Evolutionary conservation across 768 basidiomycete species (phyloP), one percentile per base, ranked within the genome.

Genomic region (Panellus pusillus): DNA sequence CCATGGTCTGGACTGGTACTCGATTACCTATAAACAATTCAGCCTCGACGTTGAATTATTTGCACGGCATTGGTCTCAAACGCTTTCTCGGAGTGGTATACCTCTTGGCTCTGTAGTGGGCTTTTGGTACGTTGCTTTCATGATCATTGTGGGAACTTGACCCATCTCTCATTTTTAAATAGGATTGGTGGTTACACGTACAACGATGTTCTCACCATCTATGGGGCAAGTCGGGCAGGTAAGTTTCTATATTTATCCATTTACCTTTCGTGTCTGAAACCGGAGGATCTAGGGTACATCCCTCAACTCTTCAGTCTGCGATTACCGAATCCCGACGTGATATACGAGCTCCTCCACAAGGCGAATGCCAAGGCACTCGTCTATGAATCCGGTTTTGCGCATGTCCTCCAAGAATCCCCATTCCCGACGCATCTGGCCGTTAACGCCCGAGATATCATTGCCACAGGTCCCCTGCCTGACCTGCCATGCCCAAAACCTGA

Each of bases 141-240:
- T n/a, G n/a, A n/a, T n/a, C n/a, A 29, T 47, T 18, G 51, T 47
- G 14, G 24, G 27, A 31, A 4, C 6, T 29, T n/a, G 61, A 46
- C 27, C 20, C 15, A 9, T 46, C 44, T 47, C 55, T 63, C 36
- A 57, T 47, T 52, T 55, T 56, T 28, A 47, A 52, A 6, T 47
- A 87, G 86, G 86, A 68, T 87, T 12, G 74, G 79, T 18, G 86
- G 86, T 9, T 79, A 79, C 67, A 74, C 79, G 24, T 87, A 87
- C 64, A 67, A 70, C 29, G 86, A 87, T 61, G 78, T 81, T 31
- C 69, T 86, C 28, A 77, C 83, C 50, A 80, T 87, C 55, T 86
- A 86, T 60, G 80, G 32, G 14, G 80, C 44, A 68, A 87, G 52
- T 78, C 82, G 4, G 58, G 83, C 83, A n/a, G 84, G 53, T 52